phyloP scores from a whole-genome alignment of 2,329 filamentous ascomycete species.

The Chaetomium olivaceum region DNA sequence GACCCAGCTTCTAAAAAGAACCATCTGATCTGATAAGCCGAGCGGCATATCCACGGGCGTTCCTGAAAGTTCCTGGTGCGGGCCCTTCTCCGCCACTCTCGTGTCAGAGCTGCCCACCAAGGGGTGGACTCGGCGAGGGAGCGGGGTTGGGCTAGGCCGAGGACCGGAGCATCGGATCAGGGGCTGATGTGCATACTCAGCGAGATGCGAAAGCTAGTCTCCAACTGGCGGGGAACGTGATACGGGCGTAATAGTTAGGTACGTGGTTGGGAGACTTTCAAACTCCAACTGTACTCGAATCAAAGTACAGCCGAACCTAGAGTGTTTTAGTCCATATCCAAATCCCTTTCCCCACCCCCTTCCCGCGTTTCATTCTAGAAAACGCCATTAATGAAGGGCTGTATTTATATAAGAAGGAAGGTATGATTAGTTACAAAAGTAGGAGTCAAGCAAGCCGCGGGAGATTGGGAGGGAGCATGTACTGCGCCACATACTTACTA shows the following conservation, averaged over 20 bases:
- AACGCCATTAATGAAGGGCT: too few species aligned
- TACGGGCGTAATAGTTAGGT: not conserved
- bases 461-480: too few species aligned
- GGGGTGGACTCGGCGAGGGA: slow-evolving; percentile 13
- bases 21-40: slow-evolving; percentile 17
- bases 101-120: not conserved
- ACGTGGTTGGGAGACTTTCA: not conserved
- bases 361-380: too few species aligned
- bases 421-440: too few species aligned
- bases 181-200: not conserved
- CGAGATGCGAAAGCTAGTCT: not conserved
- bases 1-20: not conserved
- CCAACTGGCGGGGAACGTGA: not conserved
- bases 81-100: not conserved
- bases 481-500: too few species aligned
- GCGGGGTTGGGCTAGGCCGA: slow-evolving; percentile 18
- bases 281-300: not conserved
- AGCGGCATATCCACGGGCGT: not conserved
- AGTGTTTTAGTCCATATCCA: too few species aligned
- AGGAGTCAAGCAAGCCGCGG: too few species aligned
- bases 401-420: too few species aligned
- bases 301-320: not conserved
- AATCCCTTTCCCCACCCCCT: too few species aligned
- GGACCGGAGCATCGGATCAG: slow-evolving; percentile 16
- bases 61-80: not conserved